These are phyloP conservation scores for Pythium aquatile DNA, from an alignment of 352 stramenopile genomes.

Conservation along the genomic window DNA sequence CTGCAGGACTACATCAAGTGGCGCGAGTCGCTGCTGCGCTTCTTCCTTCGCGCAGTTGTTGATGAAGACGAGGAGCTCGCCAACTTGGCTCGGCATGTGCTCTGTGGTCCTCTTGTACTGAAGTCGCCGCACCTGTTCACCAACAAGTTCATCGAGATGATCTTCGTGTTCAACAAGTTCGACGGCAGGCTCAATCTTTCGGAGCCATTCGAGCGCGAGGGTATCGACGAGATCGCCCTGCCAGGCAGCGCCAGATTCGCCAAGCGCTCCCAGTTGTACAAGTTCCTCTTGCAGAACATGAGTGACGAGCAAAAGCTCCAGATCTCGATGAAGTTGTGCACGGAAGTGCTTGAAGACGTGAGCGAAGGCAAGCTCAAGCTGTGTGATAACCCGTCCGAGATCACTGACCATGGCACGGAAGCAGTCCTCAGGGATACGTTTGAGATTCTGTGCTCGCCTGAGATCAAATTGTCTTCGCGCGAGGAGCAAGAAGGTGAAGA, in stretches of 20 bases:
- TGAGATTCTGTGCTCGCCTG: conserved; percentile 80
- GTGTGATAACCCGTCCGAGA: conserved; percentile 70
- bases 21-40: conserved; percentile 93
- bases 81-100: conserved; percentile 91
- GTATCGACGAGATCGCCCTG: conserved; percentile 59
- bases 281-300: conserved; percentile 94
- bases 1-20: conserved; percentile 99
- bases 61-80: conserved; percentile 93
- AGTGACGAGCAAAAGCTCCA: conserved; percentile 95
- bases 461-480: conserved; percentile 82
- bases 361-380: conserved; percentile 75
- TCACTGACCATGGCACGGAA: conserved; percentile 86
- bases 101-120: conserved; percentile 88
- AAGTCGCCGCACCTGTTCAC: conserved; percentile 95
- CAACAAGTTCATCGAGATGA: conserved; percentile 96
- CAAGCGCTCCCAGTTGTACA: conserved; percentile 90
- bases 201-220: conserved; percentile 63
- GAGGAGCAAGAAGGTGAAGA: conserved; percentile 54
- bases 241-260: conserved; percentile 52
- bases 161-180: conserved; percentile 95
- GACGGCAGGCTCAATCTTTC: conserved; percentile 61
- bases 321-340: conserved; percentile 94
- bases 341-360: conserved; percentile 91
- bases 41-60: conserved; percentile 94
- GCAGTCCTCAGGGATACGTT: conserved; percentile 86